Percentiles rank a stretch among this genome's conserved stretches.
phyloP scores from a whole-genome alignment of 177 flowering plant species.

The Tripterygium wilfordii region DNA sequence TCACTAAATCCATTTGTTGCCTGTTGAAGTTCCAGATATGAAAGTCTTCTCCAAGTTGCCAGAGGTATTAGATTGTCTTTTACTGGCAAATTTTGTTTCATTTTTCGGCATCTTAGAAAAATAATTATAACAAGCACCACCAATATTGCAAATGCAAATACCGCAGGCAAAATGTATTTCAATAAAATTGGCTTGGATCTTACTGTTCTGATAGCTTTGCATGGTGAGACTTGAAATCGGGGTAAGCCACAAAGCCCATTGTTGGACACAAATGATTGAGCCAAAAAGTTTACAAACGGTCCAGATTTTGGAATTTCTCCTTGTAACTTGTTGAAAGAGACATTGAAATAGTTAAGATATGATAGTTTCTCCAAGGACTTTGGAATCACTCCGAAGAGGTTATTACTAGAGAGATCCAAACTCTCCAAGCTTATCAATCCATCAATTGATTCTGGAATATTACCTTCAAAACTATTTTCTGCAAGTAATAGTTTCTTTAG shows the following conservation, averaged over 20 bases:
- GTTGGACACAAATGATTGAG: constrained; percentile 10
- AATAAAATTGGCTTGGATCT: neutral
- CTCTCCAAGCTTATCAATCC: constrained; percentile 7
- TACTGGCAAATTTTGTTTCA: neutral
- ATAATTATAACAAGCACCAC: neutral
- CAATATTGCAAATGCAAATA: neutral
- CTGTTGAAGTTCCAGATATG: constrained; percentile 7
- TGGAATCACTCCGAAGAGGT: constrained; percentile 18
- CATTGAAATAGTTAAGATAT: constrained; percentile 9
- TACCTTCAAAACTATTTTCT: constrained; percentile 10
- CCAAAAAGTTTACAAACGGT: constrained; percentile 9
- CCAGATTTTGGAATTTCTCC: constrained; percentile 18
- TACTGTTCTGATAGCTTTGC: neutral
- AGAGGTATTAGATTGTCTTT: neutral
- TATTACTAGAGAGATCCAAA: constrained; percentile 19
- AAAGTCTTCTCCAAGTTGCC: constrained; percentile 8
- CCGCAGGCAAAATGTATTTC: neutral
- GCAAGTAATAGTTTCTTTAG: constrained; percentile 6
- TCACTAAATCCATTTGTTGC: constrained; percentile 20
- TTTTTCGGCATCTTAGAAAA: neutral
- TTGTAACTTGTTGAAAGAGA: constrained; percentile 11
- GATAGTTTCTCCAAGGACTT: constrained; percentile 7
- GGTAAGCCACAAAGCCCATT: constrained; percentile 16
- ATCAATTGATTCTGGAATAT: constrained; percentile 17
- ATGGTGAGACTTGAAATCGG: no score